Evolutionary conservation across 2,329 filamentous ascomycete species (phyloP).

Genomic region (Colletotrichum incanum): DNA sequence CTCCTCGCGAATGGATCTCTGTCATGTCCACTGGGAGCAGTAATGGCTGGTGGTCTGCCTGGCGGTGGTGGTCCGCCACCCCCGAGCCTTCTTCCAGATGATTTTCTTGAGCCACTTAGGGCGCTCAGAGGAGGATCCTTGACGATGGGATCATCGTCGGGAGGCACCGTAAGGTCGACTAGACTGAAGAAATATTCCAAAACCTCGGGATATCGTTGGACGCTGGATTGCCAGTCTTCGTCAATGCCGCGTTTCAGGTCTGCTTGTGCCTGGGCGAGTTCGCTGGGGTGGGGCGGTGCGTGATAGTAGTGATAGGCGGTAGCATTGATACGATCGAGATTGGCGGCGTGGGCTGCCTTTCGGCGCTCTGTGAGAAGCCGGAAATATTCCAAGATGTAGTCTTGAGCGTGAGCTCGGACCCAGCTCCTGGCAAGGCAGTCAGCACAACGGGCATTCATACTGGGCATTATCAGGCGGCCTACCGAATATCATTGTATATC

Average conservation of each 20-base stretch:
- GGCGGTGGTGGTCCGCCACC: neutral
- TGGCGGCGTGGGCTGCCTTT: slow-evolving; percentile 69
- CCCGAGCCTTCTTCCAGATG: slow-evolving; percentile 52
- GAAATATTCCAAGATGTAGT: slow-evolving; percentile 79
- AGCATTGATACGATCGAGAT: slow-evolving; percentile 70
- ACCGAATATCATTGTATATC: slow-evolving; percentile 77
- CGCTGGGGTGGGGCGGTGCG: slow-evolving; percentile 70
- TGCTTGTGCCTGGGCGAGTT: slow-evolving; percentile 76
- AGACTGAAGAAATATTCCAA: slow-evolving; percentile 85
- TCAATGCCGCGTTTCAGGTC: slow-evolving; percentile 82
- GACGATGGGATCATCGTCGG: slow-evolving; percentile 72
- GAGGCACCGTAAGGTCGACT: slow-evolving; percentile 76
- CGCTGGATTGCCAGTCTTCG: slow-evolving; percentile 83
- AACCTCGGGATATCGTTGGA: slow-evolving; percentile 85
- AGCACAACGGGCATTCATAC: slow-evolving; percentile 14
- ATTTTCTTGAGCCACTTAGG: slow-evolving; percentile 65
- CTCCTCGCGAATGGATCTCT: slow-evolving; percentile 54
- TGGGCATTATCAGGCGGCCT: slow-evolving; percentile 46
- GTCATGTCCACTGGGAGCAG: slow-evolving; percentile 55
- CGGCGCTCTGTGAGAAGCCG: slow-evolving; percentile 73
- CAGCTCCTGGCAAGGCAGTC: slow-evolving; percentile 64
- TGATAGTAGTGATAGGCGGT: slow-evolving; percentile 73
- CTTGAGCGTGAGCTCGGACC: slow-evolving; percentile 77
- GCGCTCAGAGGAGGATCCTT: slow-evolving; percentile 74
- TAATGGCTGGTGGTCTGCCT: slow-evolving; percentile 52